A percentile compares a stretch with the other conserved stretches of the same genome.
Evolutionary conservation across 2,329 filamentous ascomycete genomes (phyloP).

Genomic region (Colletotrichum sp.): DNA sequence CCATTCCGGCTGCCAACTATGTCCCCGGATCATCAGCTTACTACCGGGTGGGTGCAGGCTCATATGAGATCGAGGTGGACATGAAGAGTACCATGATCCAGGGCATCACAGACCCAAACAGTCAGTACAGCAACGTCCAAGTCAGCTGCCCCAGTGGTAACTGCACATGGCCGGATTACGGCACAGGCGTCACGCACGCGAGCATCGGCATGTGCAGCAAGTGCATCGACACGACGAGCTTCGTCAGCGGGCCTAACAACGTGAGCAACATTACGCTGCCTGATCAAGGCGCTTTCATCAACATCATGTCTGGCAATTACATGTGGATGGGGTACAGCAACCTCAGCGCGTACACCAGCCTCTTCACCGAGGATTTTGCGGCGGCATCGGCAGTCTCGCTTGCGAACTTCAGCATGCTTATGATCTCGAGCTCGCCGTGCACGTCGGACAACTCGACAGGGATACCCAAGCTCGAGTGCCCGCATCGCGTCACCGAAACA

Average conservation of each 20-base stretch:
- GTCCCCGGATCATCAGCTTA: slow-evolving; percentile 23
- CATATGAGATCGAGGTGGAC: slow-evolving; percentile 28
- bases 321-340: slow-evolving; percentile 19
- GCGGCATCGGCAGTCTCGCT: background rate
- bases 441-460: background rate
- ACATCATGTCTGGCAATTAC: background rate
- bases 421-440: background rate
- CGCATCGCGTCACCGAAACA: background rate
- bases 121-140: slow-evolving; percentile 22
- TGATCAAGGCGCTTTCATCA: background rate
- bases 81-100: slow-evolving; percentile 36
- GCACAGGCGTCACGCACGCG: slow-evolving; percentile 9
- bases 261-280: slow-evolving; percentile 7
- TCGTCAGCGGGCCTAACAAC: background rate
- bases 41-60: slow-evolving; percentile 24
- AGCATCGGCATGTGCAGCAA: slow-evolving; percentile 14
- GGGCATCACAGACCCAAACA: slow-evolving; percentile 28
- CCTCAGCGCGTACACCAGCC: background rate
- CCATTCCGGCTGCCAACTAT: background rate
- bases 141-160: slow-evolving; percentile 4
- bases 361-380: background rate
- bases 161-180: slow-evolving; percentile 10
- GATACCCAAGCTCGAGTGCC: background rate
- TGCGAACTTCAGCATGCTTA: slow-evolving; percentile 7
- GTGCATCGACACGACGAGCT: slow-evolving; percentile 7